Base-by-base conservation (phyloP, 495 filamentous ascomycete genomes). In the Bacidia rubella region DNA sequence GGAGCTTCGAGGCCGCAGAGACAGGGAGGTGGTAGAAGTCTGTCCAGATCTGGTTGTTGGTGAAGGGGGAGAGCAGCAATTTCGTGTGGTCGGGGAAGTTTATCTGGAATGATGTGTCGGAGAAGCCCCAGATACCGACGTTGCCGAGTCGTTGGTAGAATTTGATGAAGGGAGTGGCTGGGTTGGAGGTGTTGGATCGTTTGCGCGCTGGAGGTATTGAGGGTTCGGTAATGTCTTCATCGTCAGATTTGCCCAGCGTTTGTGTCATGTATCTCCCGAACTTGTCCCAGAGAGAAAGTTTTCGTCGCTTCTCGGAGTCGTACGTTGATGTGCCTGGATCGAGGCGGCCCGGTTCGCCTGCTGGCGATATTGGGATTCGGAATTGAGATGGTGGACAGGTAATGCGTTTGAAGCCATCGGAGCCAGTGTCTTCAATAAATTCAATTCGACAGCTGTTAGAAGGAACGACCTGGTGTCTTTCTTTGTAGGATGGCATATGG, bases 71-170 rank as follows among this genome's bases (percentile, higher is more conserved):
- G 45, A 95, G 70, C 2, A 93, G 78, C 23, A 95, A 74, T 64
- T 98, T 98, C 25, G 92, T 96, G 63, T 98, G 92, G 57, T 98
- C 92, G 5, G 90, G 89, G 68, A 96, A 98, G 66, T 98, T 96
- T 68, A 95, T 86, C 77, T 92, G 62, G 60, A 95, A 81, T 57
- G 86, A 81, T 1, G 89, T 89, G 64, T 95, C 87, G 29, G 75
- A 77, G 54, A 95, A 95, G 53, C 81, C 85, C 90, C 90, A 90
- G 62, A 89, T 80, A 24, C 87, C 85, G 29, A 90, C 83, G 61
- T 88, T 86, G 12, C 90, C 86, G 49, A 90, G 78, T 32, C 89
- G 75, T 66, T 95, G 85, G 66, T 95, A 93, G 62, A 94, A 94
- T 12, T 82, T 87, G 45, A 93, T 80, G 26, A 87, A 84, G 46